phyloP scores from a whole-genome alignment of 129 eudicot species.

The Apium graveolens region DNA sequence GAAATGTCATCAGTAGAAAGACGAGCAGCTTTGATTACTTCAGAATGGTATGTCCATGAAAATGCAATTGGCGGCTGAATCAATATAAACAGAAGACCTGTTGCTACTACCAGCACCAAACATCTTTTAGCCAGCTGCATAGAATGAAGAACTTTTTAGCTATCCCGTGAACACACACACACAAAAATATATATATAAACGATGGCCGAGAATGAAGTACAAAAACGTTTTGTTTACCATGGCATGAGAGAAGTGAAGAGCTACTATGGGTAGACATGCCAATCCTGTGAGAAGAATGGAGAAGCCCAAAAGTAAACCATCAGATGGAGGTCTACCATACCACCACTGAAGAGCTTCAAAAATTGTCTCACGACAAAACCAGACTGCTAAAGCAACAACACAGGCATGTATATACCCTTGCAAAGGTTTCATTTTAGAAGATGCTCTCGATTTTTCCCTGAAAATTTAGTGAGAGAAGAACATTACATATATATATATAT shows the following conservation, averaged over 20 bases:
- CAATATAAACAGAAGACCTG: constrained; percentile 64
- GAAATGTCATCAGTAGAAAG: constrained; percentile 88
- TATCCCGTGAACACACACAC: not conserved
- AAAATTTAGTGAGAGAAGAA: constrained; percentile 5
- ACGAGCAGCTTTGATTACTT: constrained; percentile 71
- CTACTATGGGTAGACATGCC: constrained; percentile 90
- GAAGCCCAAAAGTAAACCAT: constrained; percentile 83
- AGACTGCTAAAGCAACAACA: constrained; percentile 78
- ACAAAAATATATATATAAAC: not conserved
- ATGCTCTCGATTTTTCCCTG: constrained; percentile 84
- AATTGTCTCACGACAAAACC: constrained; percentile 96
- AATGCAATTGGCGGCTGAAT: constrained; percentile 91
- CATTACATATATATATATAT: not conserved
- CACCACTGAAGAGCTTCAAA: constrained; percentile 99
- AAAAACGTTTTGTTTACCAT: constrained; percentile 43
- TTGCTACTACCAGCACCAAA: constrained; percentile 70
- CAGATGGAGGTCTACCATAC: constrained; percentile 95
- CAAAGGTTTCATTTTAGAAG: constrained; percentile 95
- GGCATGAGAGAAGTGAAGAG: constrained; percentile 90
- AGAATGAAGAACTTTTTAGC: constrained; percentile 4
- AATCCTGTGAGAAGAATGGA: constrained; percentile 77
- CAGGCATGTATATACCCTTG: constrained; percentile 89
- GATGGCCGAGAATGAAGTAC: constrained; percentile 5
- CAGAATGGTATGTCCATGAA: constrained; percentile 85
- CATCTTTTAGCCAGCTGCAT: constrained; percentile 87